Evolutionary conservation across 1,284 basidiomycete genomes (phyloP).

Genomic region (Macrocystidia cucumis): DNA sequence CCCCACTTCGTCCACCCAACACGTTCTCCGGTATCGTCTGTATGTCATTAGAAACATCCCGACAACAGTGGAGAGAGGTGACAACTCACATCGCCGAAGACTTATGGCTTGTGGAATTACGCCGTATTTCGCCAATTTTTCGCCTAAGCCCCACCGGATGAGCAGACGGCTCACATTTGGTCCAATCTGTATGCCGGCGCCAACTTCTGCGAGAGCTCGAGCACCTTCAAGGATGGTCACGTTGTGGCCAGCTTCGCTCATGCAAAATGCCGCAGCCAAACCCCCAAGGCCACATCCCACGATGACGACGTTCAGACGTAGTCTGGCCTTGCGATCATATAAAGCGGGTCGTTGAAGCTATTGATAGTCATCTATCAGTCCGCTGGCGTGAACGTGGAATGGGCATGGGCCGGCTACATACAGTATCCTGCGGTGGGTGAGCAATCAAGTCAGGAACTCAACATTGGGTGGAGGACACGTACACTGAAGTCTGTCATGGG

Average conservation of each 20-base stretch:
- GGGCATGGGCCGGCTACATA: no score
- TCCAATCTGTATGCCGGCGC: constrained; percentile 29
- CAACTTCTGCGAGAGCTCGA: constrained; percentile 15
- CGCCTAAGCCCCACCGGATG: constrained; percentile 42
- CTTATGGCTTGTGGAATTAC: constrained; percentile 36
- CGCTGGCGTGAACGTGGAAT: no score
- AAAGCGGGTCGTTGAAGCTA: no score
- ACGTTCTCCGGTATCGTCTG: constrained; percentile 33
- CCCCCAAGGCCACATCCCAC: constrained; percentile 49
- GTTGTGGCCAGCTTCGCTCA: constrained; percentile 39
- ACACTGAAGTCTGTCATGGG: no score
- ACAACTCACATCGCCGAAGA: constrained; percentile 37
- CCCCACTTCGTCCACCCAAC: constrained; percentile 38
- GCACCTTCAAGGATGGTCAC: constrained; percentile 38
- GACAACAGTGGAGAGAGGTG: neutral
- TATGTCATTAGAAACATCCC: neutral
- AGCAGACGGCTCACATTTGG: constrained; percentile 42
- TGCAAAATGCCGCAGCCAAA: constrained; percentile 34
- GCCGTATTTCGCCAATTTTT: constrained; percentile 28
- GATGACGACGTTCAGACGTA: constrained; percentile 31
- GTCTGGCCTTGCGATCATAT: neutral
- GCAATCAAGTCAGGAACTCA: no score
- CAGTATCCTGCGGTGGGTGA: no score
- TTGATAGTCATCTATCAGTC: no score
- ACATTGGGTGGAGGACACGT: no score